phyloP scores from a whole-genome alignment of 148 eudicot genomes.

The Fallopia convolvulus region DNA sequence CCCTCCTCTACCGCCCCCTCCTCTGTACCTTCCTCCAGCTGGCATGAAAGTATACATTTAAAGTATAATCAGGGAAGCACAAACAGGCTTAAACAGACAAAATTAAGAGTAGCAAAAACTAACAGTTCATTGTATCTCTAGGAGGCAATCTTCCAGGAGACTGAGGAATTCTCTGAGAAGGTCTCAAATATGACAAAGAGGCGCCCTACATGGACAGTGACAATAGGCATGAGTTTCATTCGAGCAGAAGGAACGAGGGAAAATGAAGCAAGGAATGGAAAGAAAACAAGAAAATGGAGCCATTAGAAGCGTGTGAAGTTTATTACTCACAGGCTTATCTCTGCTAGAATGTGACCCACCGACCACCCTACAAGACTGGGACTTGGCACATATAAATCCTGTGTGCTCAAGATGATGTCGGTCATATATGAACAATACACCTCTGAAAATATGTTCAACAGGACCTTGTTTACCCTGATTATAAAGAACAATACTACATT shows the following conservation, averaged over 20 bases:
- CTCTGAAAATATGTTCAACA: conserved; percentile 80
- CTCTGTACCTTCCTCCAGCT: conserved; percentile 61
- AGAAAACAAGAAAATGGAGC: neutral
- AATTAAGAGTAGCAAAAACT: conserved; percentile 17
- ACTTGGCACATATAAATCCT: conserved; percentile 88
- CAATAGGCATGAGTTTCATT: conserved; percentile 3
- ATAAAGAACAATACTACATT: conserved; percentile 5
- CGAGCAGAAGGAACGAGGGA: neutral
- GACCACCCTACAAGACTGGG: conserved; percentile 70
- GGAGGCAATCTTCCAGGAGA: conserved; percentile 85
- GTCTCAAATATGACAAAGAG: conserved; percentile 44
- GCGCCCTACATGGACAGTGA: conserved; percentile 33
- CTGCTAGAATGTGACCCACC: conserved; percentile 77
- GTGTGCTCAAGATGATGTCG: conserved; percentile 99
- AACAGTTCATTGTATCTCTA: conserved; percentile 61
- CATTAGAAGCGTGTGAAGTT: neutral
- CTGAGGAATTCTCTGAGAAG: conserved; percentile 58
- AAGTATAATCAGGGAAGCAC: neutral
- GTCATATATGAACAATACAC: conserved; percentile 69
- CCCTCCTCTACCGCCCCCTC: conserved; percentile 36
- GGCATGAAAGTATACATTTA: neutral
- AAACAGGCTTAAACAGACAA: neutral
- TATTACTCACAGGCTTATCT: conserved; percentile 38
- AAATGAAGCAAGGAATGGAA: neutral
- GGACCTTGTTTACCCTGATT: conserved; percentile 97